Percentiles rank a stretch among this genome's conserved stretches.
Conservation (phyloP, 306 rosid species). For the Quercus rubra region DNA sequence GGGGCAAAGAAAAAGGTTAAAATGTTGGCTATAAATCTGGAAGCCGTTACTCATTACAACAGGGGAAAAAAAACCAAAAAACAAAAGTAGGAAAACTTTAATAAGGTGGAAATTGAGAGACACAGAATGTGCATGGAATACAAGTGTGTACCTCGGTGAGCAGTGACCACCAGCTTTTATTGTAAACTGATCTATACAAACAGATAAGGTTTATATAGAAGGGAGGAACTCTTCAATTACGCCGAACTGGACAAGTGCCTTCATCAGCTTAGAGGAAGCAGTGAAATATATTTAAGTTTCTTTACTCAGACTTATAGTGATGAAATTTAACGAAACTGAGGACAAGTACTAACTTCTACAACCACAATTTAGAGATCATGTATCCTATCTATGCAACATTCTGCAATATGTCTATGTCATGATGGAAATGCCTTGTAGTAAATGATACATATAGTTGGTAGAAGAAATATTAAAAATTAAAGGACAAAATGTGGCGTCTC, state of each 20-base stretch:
- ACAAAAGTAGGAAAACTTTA: neutral
- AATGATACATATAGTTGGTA: too few relatives aligned
- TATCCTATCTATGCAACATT: too few relatives aligned
- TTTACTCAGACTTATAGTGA: neutral
- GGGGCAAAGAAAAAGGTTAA: neutral
- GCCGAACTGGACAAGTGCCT: neutral
- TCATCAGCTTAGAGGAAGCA: slow-evolving; percentile 27
- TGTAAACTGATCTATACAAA: too few relatives aligned
- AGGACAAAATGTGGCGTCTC: too few relatives aligned
- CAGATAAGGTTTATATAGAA: neutral
- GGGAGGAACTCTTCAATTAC: slow-evolving; percentile 13
- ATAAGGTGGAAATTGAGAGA: neutral
- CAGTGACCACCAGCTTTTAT: too few relatives aligned
- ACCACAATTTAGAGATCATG: too few relatives aligned
- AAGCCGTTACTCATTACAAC: neutral
- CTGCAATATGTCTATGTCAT: too few relatives aligned
- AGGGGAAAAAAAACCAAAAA: neutral
- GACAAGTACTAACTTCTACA: too few relatives aligned
- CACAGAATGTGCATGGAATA: too few relatives aligned
- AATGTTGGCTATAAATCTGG: neutral
- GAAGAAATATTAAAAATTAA: too few relatives aligned
- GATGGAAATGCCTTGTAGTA: too few relatives aligned
- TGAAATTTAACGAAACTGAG: neutral
- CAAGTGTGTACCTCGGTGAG: too few relatives aligned
- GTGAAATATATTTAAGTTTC: slow-evolving; percentile 16